phyloP scores from a whole-genome alignment of 352 stramenopile species.

The Phytophthora brassicae region DNA sequence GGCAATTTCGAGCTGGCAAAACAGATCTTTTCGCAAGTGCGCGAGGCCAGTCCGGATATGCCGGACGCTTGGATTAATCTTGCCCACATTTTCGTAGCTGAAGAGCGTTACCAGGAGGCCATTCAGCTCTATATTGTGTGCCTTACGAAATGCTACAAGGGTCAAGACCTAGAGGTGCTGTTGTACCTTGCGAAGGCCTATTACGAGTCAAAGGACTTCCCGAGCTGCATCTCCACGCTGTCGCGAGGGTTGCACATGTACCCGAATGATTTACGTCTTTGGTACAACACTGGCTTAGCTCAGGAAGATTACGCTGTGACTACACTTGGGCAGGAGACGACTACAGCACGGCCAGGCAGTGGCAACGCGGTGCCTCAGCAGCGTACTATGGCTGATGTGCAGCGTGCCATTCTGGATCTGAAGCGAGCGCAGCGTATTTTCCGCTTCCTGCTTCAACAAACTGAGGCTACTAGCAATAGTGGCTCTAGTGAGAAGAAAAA shows the following conservation, averaged over 20 bases:
- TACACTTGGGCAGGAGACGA: conserved; percentile 74
- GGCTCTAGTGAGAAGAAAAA: conserved; percentile 59
- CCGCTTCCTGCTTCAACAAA: conserved; percentile 74
- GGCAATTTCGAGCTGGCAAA: conserved; percentile 96
- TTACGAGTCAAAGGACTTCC: conserved; percentile 89
- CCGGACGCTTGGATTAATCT: conserved; percentile 97
- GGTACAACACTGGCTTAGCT: conserved; percentile 86
- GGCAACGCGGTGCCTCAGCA: conserved; percentile 43
- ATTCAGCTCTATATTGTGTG: conserved; percentile 96
- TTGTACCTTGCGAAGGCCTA: conserved; percentile 89
- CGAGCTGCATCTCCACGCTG: conserved; percentile 85
- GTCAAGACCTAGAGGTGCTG: conserved; percentile 79
- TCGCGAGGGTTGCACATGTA: conserved; percentile 79
- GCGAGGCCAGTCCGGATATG: conserved; percentile 95
- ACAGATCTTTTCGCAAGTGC: conserved; percentile 95
- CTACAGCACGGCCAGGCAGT: conserved; percentile 38
- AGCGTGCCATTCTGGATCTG: conserved; percentile 84
- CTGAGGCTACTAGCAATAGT: conserved; percentile 36
- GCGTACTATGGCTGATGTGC: conserved; percentile 87
- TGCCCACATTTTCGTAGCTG: conserved; percentile 95
- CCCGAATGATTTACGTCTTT: conserved; percentile 77
- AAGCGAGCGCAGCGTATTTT: conserved; percentile 86
- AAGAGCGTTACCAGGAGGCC: conserved; percentile 95
- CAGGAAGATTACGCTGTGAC: conserved; percentile 88
- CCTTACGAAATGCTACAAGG: conserved; percentile 89